Evolutionary conservation across 1,284 basidiomycete genomes (phyloP).

Genomic region (Uromyces viciae-fabae): DNA sequence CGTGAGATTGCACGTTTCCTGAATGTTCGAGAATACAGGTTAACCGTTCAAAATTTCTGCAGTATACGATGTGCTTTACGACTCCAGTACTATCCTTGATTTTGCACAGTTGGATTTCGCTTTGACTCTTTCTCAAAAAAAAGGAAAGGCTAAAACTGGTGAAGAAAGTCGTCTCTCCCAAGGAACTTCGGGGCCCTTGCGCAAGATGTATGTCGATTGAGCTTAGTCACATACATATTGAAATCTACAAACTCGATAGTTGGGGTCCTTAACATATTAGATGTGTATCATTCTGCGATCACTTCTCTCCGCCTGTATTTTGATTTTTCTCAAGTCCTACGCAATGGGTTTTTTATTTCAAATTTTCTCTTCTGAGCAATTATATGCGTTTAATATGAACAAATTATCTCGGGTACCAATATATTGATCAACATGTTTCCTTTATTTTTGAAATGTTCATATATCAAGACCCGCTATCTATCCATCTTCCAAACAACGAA

Average conservation of each 20-base stretch:
- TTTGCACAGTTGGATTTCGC: slow-evolving; percentile 56
- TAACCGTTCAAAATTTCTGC: background rate
- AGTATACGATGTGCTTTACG: slow-evolving; percentile 71
- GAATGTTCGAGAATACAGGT: background rate
- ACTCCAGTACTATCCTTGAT: slow-evolving; percentile 66
- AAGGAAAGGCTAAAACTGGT: background rate
- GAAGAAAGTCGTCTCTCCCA: background rate
- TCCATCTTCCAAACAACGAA: background rate
- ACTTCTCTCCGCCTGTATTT: no score
- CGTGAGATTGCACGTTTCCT: background rate
- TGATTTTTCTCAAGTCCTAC: no score
- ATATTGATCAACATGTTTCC: background rate
- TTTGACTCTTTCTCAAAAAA: slow-evolving; percentile 12
- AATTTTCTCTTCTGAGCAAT: background rate
- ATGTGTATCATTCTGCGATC: no score
- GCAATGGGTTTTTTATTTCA: background rate
- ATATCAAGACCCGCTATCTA: background rate
- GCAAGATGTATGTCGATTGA: slow-evolving; percentile 46
- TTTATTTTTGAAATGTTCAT: slow-evolving; percentile 2
- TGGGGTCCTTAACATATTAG: no score
- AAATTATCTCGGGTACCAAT: background rate
- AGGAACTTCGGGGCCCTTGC: background rate
- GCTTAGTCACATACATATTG: slow-evolving; percentile 23
- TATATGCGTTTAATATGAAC: no score
- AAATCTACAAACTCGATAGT: no score